Conservation (phyloP, 1,139 yeast species). For the Yamadazyma pseudoaaseri region DNA sequence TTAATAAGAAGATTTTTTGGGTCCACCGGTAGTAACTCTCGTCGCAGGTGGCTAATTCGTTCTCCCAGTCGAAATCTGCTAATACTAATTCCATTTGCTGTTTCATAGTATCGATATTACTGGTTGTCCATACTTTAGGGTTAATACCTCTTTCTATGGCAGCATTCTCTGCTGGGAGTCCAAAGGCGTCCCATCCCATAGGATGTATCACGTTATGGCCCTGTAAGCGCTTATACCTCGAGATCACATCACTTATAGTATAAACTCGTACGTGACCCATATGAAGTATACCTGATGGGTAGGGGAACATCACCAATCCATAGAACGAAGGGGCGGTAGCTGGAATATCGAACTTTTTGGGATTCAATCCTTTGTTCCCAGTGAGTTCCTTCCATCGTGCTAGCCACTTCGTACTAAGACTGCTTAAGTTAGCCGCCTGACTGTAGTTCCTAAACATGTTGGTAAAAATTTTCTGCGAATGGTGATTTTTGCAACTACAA, state of each 20-base stretch:
- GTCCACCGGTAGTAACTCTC: slow-evolving; percentile 93
- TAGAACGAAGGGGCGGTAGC: slow-evolving; percentile 48
- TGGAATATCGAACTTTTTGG: slow-evolving; percentile 32
- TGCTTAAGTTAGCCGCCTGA: slow-evolving; percentile 3
- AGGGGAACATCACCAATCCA: slow-evolving; percentile 88
- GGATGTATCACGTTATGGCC: slow-evolving; percentile 87
- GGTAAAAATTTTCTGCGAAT: neutral
- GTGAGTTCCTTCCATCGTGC: slow-evolving; percentile 47
- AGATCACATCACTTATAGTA: slow-evolving; percentile 81
- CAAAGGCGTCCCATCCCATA: slow-evolving; percentile 99
- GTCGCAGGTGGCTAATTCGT: slow-evolving; percentile 83
- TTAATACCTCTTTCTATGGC: slow-evolving; percentile 82
- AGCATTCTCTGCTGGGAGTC: slow-evolving; percentile 97
- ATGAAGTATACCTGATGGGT: slow-evolving; percentile 90
- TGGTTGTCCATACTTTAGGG: slow-evolving; percentile 80
- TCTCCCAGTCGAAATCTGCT: slow-evolving; percentile 92
- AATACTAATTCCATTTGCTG: slow-evolving; percentile 74
- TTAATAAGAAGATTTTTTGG: slow-evolving; percentile 74
- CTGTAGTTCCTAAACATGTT: slow-evolving; percentile 2
- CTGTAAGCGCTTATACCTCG: slow-evolving; percentile 72
- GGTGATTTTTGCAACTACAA: neutral
- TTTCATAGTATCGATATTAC: slow-evolving; percentile 80
- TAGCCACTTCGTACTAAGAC: slow-evolving; percentile 53
- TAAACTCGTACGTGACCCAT: slow-evolving; percentile 93
- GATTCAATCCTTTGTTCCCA: slow-evolving; percentile 36